phyloP scores from a whole-genome alignment of 2,329 filamentous ascomycete species.

The Orbilia blumenaviensis region DNA sequence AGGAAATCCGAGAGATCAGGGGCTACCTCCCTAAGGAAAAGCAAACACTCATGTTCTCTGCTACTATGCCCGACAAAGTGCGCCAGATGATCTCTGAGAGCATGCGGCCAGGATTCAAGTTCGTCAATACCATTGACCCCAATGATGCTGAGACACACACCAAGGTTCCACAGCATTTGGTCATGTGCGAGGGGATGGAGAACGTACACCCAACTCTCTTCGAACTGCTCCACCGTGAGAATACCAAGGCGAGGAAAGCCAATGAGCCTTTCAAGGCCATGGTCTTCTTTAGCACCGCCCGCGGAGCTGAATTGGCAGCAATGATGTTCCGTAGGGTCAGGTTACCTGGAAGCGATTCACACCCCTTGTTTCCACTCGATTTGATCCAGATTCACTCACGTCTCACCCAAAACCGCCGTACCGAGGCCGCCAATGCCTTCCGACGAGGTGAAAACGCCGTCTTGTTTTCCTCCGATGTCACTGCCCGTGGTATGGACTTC shows the following conservation, averaged over 20 bases:
- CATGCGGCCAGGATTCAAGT: constrained; percentile 84
- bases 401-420: constrained; percentile 75
- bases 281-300: constrained; percentile 79
- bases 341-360: constrained; percentile 27
- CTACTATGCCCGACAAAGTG: constrained; percentile 86
- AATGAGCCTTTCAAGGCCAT: constrained; percentile 88
- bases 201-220: constrained; percentile 80
- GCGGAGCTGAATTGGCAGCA: constrained; percentile 66
- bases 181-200: constrained; percentile 73
- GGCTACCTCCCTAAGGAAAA: constrained; percentile 74
- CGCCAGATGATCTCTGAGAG: constrained; percentile 79
- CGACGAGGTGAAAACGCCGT: constrained; percentile 67
- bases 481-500: constrained; percentile 84
- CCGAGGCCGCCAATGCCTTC: constrained; percentile 76
- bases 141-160: constrained; percentile 87
- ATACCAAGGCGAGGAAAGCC: constrained; percentile 62
- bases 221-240: constrained; percentile 75
- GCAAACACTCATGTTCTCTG: constrained; percentile 94
- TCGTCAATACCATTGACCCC: constrained; percentile 84
- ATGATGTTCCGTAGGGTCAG: constrained; percentile 55
- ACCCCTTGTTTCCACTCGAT: constrained; percentile 58
- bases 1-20: constrained; percentile 72
- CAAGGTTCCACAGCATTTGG: constrained; percentile 80
- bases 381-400: constrained; percentile 78
- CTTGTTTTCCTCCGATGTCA: constrained; percentile 80